phyloP scores from a whole-genome alignment of 768 basidiomycete species.

The Melanogaster broomeanus region DNA sequence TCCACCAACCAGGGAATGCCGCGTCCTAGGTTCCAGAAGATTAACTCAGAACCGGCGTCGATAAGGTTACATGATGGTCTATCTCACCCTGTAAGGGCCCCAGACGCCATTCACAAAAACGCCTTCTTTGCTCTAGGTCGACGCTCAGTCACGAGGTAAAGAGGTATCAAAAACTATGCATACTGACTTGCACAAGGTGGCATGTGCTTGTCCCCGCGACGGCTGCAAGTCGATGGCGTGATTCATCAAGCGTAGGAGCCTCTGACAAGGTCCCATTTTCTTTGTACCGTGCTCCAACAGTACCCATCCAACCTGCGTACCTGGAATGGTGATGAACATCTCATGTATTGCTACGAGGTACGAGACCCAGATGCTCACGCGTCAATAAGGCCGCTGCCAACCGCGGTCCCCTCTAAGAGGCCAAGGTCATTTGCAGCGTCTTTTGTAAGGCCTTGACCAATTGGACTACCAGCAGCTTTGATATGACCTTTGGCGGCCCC shows the following conservation, averaged over 20 bases:
- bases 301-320: constrained; percentile 97
- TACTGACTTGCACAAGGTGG: constrained; percentile 80
- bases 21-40: constrained; percentile 57
- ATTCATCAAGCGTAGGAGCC: constrained; percentile 70
- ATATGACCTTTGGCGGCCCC: constrained; percentile 67
- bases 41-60: not conserved
- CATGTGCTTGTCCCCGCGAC: constrained; percentile 97
- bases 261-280: constrained; percentile 54
- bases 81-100: constrained; percentile 78
- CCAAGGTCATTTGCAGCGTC: constrained; percentile 85
- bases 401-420: constrained; percentile 80
- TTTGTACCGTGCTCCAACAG: constrained; percentile 77
- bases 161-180: not conserved
- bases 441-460: constrained; percentile 80
- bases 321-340: constrained; percentile 33
- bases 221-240: constrained; percentile 80
- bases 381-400: constrained; percentile 95
- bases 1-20: constrained; percentile 95
- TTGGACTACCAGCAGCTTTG: constrained; percentile 80
- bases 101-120: constrained; percentile 92
- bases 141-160: not conserved
- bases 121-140: constrained; percentile 68
- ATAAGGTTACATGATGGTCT: not conserved
- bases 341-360: not conserved
- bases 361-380: constrained; percentile 54